Evolutionary conservation across 139 green algal species (phyloP), one percentile per base, ranked within the genome.

Genomic region (Coelastrella sp.): DNA sequence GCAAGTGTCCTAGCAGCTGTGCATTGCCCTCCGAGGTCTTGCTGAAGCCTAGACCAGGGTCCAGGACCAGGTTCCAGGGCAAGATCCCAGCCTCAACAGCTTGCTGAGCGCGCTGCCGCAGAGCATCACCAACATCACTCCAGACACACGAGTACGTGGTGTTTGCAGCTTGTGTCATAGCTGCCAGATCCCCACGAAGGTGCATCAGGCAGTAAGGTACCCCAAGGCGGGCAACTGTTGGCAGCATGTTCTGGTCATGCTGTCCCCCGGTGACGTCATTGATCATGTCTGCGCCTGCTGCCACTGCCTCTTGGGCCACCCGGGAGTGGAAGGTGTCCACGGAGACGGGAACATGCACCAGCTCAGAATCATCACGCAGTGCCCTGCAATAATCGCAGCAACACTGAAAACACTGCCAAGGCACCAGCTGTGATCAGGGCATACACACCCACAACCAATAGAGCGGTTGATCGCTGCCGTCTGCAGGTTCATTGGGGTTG

Each of bases 161-260:
- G 92, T 97, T 91, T 68, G 92, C 74, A 0, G 61, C 12, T 3
- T 80, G 63, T 4, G 85, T 90, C 98, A 99, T 99, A 61, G 95
- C 98, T 17, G 27, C 85, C 0, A 96, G 96, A 59, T 96, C 93
- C 6, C 98, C 98, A 7, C 98, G 95, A 94, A 98, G 98, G 95
- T 99, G 98, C 97, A 99, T 99, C 56, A 99, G 81, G 27, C 99
- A 92, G 91, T 98, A 99, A 0, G 98, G 95, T 84, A 99, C 96
- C 4, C 95, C 94, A 57, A 98, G 92, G 25, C 92, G 22, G 0
- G 95, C 95, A 24, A 98, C 97, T 92, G 88, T 91, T n/a, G 12
- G 7, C 9, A 91, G 72, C 88, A 91, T 91, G 10, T 25, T 60
- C 6, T 68, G n/a, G 93, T 99, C 98, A 59, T 97, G 60, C 6